Base-by-base conservation (phyloP, 2,329 filamentous ascomycete species). In the Coleophoma crateriformis region DNA sequence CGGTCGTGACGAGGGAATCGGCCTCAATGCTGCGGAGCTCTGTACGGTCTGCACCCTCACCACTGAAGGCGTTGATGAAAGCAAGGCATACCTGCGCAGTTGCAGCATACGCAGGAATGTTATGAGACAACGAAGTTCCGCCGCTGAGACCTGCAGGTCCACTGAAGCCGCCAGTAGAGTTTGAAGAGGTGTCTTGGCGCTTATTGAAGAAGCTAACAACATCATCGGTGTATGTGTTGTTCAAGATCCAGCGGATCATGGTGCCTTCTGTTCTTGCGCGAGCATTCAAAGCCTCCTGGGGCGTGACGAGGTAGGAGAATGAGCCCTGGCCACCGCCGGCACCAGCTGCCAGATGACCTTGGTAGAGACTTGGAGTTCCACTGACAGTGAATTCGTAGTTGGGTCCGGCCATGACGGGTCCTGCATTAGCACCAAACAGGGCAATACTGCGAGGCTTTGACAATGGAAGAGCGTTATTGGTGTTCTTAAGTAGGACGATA, bases 401-500 rank as follows among this genome's bases (percentile, higher is more conserved):
- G 34, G n/a, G 34, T 37, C 19, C 19, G 19, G 19, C 19, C 19
- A 19, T 19, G 19, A 19, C 19, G 19, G 19, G 19, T 19, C 19
- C 19, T 19, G 19, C 19, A 19, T 19, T 19, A 19, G n/a, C 12
- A 12, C 34, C 12, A 78, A 82, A 13, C 84, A 55, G 1, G 81
- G 79, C 38, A 85, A 54, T 53, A 78, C 58, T 51, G 70, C 66
- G n/a, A 69, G 69, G 17, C 58, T 64, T 8, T 69, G 69, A 1
- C 19, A 85, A 63, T 0, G 81, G 81, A 1, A 84, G 68, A 1
- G 76, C 67, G n/a, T 68, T 69, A 33, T 76, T 75, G 39, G 59
- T 66, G 60, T 85, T 84, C 62, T 84, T 84, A 22, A 84, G 71
- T 0, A 84, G 69, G 1, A 84, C 81, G 50, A 83, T 79, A 6